Percentiles rank a stretch among this genome's conserved stretches.
Conservation (phyloP, 1,284 basidiomycete species). For the Stereum hirsutum region DNA sequence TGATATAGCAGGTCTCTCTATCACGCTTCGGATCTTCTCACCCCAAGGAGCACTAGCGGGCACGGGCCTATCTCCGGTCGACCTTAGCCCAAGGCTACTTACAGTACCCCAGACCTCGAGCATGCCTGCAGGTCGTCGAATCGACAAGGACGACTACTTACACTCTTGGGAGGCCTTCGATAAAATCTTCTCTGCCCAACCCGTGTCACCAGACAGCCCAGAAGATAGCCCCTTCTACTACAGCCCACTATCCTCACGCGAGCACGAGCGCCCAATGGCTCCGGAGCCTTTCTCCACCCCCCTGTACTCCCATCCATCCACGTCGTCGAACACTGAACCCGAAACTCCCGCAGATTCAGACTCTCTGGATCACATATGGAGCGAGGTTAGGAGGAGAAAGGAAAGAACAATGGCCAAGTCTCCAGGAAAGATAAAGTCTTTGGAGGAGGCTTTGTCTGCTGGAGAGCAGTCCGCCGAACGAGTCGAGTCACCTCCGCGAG, state of each 20-base stretch:
- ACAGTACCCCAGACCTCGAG: not conserved
- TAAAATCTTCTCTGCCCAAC: slow-evolving; percentile 14
- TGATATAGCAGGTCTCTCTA: not conserved
- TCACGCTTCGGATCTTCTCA: not conserved
- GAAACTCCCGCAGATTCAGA: slow-evolving; percentile 27
- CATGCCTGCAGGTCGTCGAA: slow-evolving; percentile 10
- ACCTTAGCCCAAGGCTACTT: not conserved
- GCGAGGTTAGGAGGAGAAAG: slow-evolving; percentile 49
- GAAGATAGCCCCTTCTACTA: slow-evolving; percentile 2
- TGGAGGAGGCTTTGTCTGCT: slow-evolving; percentile 33
- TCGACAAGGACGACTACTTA: slow-evolving; percentile 21
- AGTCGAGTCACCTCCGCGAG: slow-evolving; percentile 4
- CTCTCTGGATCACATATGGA: slow-evolving; percentile 54
- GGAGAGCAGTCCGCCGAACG: slow-evolving; percentile 17
- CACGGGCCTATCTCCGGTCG: not conserved
- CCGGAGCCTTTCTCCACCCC: slow-evolving; percentile 17
- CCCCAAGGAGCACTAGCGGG: not conserved
- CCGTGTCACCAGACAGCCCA: slow-evolving; percentile 8
- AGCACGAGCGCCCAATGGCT: slow-evolving; percentile 10
- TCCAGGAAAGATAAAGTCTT: slow-evolving; percentile 56
- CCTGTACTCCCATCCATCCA: slow-evolving; percentile 12
- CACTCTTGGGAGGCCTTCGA: slow-evolving; percentile 29
- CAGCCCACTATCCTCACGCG: not conserved
- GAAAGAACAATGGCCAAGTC: slow-evolving; percentile 52
- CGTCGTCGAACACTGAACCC: slow-evolving; percentile 21